Conservation (phyloP, 2,329 filamentous ascomycete species). For the Alternaria angustiovoidea region DNA sequence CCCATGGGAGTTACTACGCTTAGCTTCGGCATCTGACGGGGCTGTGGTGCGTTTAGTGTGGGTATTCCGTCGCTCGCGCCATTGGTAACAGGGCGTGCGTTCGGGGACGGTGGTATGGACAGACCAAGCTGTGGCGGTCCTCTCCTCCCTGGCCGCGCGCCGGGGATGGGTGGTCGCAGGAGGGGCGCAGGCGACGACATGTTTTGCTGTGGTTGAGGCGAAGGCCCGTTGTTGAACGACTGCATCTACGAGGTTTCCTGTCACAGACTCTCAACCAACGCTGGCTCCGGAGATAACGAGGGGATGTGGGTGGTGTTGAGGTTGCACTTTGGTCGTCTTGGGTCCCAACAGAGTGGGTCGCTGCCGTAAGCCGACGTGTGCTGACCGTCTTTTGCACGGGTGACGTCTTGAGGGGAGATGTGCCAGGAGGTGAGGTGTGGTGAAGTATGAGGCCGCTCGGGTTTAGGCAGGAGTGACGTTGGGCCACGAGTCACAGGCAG, state of each 20-base stretch:
- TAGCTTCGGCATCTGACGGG: conserved; percentile 74
- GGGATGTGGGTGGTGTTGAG: conserved; percentile 26
- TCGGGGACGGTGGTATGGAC: conserved; percentile 88
- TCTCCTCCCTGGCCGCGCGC: conserved; percentile 65
- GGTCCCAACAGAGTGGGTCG: conserved; percentile 39
- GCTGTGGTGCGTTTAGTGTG: conserved; percentile 54
- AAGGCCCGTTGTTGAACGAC: conserved; percentile 31
- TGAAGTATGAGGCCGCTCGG: conserved; percentile 15
- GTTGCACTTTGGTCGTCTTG: conserved; percentile 33
- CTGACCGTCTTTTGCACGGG: conserved; percentile 32
- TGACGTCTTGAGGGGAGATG: not conserved
- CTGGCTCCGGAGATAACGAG: conserved; percentile 20
- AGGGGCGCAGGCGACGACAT: conserved; percentile 83
- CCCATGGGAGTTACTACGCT: conserved; percentile 90
- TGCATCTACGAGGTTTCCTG: conserved; percentile 34
- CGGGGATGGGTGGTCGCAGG: conserved; percentile 82
- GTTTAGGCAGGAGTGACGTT: conserved; percentile 39
- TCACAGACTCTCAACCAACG: conserved; percentile 10
- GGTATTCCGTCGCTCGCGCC: conserved; percentile 55
- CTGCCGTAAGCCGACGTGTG: conserved; percentile 42
- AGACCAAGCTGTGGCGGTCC: conserved; percentile 82
- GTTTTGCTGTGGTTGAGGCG: conserved; percentile 49
- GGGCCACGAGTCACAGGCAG: conserved; percentile 37
- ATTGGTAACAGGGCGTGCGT: conserved; percentile 78
- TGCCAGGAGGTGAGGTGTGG: not conserved